These are phyloP conservation scores for Euphrasia arctica DNA, from an alignment of 305 asterid genomes.

Conservation along the genomic window DNA sequence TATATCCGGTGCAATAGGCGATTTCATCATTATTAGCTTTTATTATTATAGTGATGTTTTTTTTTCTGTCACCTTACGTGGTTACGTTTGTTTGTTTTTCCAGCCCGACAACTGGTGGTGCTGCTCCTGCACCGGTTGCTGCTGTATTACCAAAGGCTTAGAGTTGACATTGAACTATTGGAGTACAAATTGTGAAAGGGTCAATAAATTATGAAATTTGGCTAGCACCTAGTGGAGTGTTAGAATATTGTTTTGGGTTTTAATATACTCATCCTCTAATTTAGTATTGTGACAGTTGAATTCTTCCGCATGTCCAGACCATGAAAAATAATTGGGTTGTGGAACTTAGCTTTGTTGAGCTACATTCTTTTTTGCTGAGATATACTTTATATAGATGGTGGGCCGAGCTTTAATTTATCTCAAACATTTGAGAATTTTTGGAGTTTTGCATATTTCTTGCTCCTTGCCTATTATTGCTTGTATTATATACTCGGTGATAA, in stretches of 20 bases:
- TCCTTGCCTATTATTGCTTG: not conserved
- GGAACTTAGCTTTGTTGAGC: not conserved
- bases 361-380: not conserved
- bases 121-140: conserved; percentile 39
- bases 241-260: conserved; percentile 7
- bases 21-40: not conserved
- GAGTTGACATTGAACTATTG: conserved; percentile 22
- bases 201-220: conserved; percentile 38
- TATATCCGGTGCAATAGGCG: not conserved
- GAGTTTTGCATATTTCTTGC: not conserved
- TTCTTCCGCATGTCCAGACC: not conserved
- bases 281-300: not conserved
- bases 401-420: not conserved
- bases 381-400: not conserved
- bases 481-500: not conserved
- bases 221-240: conserved; percentile 26
- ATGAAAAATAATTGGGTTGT: not conserved
- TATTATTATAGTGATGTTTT: no score
- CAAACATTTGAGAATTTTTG: not conserved
- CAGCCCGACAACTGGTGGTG: conserved; percentile 92
- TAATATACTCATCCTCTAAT: not conserved
- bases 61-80: conserved; percentile 7
- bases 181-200: conserved; percentile 21
- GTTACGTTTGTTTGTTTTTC: conserved; percentile 21
- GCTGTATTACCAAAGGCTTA: conserved; percentile 44